Evolutionary conservation across 2,329 filamentous ascomycete genomes (phyloP), one percentile per base, ranked within the genome.

Genomic region (Colletotrichum scovillei): DNA sequence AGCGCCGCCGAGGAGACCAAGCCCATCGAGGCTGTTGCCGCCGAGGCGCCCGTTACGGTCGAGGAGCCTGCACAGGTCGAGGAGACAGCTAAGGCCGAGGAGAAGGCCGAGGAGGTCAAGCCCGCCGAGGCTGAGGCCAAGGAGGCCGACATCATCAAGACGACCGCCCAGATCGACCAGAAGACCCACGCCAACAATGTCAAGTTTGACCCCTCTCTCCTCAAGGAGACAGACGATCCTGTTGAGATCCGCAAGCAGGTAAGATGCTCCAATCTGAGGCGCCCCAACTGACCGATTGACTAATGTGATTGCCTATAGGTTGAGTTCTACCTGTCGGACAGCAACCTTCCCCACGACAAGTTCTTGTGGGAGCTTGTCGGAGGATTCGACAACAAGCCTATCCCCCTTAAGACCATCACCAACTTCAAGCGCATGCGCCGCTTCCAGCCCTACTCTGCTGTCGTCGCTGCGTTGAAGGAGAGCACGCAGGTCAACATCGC

Each of bases 351-450:
- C 64, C 92, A 91, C 79, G 97, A 99, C 84, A 93, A 95, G 82
- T 97, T 94, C 86, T 89, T 99, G 77, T 94, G 95, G 86, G 88
- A 91, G 75, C 88, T 92, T 79, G 93, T 94, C 68, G 93, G 92
- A 52, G 96, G 96, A 70, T 87, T 90, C 76, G 89, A 93, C 79
- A 98, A 98, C 87, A 93, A 93, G 82, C 89, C 95, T 56, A 92
- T 99, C 49, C 87, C 92, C 26, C 87, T 99, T 77, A 92, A 92
- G 79, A 89, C 92, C 74, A 91, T 99, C 76, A 91, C 92, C 87
- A 92, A 87, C 64, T 99, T 99, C 89, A 96, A 95, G 86, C 95
- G 97, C 82, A 99, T 99, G 97, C 93, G 92, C 77, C 93, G 92
- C 79, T 99, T 98, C 90, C 92, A 97, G 85, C 94, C 95, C 55